Base-by-base conservation (phyloP, 2,329 filamentous ascomycete genomes). In the Trichoderma sp. region DNA sequence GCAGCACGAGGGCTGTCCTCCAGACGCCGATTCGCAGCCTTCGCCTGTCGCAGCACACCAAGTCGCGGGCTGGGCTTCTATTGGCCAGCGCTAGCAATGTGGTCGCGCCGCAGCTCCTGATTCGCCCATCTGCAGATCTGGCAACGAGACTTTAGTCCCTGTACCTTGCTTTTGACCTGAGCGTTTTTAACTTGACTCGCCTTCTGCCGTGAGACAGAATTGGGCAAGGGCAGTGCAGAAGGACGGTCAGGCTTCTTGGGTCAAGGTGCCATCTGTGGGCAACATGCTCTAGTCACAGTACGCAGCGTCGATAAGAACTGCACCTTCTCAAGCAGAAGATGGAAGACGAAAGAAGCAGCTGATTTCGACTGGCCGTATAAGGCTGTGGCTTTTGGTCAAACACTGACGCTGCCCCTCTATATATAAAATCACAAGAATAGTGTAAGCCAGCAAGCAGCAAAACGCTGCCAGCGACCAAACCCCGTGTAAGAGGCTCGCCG, bases 21-120 rank as follows among this genome's bases (percentile, higher is more conserved):
- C 37, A 59, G 59, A 52, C 61, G 8, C 66, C 40, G 16, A 62
- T 67, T 70, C 68, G 63, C 37, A 57, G 68, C 40, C 33, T 43
- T 29, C 11, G 19, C 52, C 24, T 16, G 33, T 5, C 16, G 35
- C 64, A 14, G 19, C 57, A 56, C 43, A 33, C 19, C 8, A 19
- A 24, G 11, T 11, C 6, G n/a, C 6, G 11, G 11, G 52, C n/a
- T 8, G 53, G 24, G 35, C 47, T 68, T 60, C 57, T 37, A 70
- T 71, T 73, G 68, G 71, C 68, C 24, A 52, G 49, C 49, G 53
- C 33, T 40, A 59, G 65, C 53, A 74, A 74, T 74, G 73, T 74
- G 73, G 72, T 68, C 63, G 66, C 43, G 35, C 55, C 55, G 27
- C 35, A 37, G 27, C 27, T 35, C 65, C 69, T 74, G 72, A 74